These are phyloP conservation scores for Tagetes erecta DNA, from an alignment of 129 eudicot genomes.

Conservation along the genomic window DNA sequence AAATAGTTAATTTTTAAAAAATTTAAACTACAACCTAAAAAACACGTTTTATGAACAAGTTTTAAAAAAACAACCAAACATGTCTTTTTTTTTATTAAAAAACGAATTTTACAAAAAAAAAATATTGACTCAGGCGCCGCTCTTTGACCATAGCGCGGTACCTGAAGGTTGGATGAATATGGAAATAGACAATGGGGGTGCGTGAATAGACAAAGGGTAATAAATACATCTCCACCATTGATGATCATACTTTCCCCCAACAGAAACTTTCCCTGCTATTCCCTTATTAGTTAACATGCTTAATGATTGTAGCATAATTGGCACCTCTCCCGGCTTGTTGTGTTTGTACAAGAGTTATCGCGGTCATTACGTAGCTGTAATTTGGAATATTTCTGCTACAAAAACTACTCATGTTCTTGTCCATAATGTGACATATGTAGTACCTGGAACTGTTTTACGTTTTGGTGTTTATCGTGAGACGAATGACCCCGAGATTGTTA, in stretches of 20 bases:
- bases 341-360: constrained; percentile 8
- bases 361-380: background rate
- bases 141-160: too few species aligned
- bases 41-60: too few species aligned
- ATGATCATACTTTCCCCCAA: constrained; percentile 1
- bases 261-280: background rate
- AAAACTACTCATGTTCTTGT: background rate
- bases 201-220: too few species aligned
- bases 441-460: constrained; percentile 34
- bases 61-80: too few species aligned
- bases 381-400: constrained; percentile 4
- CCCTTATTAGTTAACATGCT: background rate
- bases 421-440: background rate
- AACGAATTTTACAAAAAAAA: too few species aligned
- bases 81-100: too few species aligned
- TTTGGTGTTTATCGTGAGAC: constrained; percentile 40
- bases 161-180: too few species aligned
- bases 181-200: too few species aligned
- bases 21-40: too few species aligned
- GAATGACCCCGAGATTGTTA: constrained; percentile 23
- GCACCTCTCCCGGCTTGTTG: constrained; percentile 7
- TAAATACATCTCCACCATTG: background rate
- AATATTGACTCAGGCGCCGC: too few species aligned
- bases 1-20: too few species aligned
- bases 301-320: background rate